Evolutionary conservation across 1,284 basidiomycete species (phyloP).

Genomic region (Tylopilus sp.): DNA sequence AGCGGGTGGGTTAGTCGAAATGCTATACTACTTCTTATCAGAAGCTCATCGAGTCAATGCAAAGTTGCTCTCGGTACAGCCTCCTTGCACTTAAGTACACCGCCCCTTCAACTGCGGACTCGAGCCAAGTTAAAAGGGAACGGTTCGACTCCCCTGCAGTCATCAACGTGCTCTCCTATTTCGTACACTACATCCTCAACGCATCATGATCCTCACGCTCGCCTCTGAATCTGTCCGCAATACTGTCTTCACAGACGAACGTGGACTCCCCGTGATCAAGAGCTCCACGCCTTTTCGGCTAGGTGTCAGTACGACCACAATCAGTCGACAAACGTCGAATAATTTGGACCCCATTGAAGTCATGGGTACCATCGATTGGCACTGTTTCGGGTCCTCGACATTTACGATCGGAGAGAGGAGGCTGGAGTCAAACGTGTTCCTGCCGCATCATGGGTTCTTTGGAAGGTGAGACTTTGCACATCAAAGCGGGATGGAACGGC

Average conservation of each 20-base stretch:
- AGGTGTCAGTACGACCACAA: conserved; percentile 23
- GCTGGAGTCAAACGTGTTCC: conserved; percentile 20
- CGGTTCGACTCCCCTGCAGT: too few relatives aligned
- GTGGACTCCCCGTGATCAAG: conserved; percentile 22
- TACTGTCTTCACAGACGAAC: conserved; percentile 27
- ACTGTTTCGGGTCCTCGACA: conserved; percentile 16
- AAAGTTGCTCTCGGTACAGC: background rate
- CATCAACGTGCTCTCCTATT: background rate
- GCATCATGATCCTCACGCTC: conserved; percentile 27
- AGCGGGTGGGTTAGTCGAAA: too few relatives aligned
- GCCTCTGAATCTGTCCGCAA: conserved; percentile 22
- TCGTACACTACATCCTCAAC: background rate
- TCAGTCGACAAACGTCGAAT: conserved; percentile 10
- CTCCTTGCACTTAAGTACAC: background rate
- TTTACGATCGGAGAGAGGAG: conserved; percentile 18
- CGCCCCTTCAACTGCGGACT: background rate
- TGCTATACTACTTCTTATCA: background rate
- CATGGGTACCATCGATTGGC: conserved; percentile 24
- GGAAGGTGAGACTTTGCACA: conserved; percentile 11
- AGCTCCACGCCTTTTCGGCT: conserved; percentile 25
- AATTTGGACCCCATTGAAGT: conserved; percentile 10
- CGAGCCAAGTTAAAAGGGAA: conserved; percentile 10
- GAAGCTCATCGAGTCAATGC: background rate
- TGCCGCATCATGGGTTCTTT: conserved; percentile 18
- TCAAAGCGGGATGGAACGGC: background rate